phyloP scores from a whole-genome alignment of 371 early-diverging fungal species.

The Rhizopus sp. region DNA sequence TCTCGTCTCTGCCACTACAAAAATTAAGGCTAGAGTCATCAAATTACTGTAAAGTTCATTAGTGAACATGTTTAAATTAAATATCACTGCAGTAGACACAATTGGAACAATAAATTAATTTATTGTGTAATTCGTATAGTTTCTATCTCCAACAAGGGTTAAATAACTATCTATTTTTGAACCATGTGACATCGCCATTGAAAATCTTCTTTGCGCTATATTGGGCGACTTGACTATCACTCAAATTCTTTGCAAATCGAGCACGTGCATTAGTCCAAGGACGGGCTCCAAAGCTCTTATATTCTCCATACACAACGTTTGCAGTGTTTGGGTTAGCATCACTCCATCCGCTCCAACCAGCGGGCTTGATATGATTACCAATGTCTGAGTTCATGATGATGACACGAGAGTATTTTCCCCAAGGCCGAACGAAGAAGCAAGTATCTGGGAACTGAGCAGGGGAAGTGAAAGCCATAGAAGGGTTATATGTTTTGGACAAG shows the following conservation, averaged over 20 bases:
- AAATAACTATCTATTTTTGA: too few species aligned
- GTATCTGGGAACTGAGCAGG: constrained; percentile 7
- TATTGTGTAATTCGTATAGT: too few species aligned
- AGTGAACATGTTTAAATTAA: too few species aligned
- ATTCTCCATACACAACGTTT: constrained; percentile 28
- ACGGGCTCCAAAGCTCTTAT: constrained; percentile 27
- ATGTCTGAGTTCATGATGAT: constrained; percentile 27
- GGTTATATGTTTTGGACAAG: constrained; percentile 8
- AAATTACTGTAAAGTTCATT: too few species aligned
- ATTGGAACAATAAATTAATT: too few species aligned
- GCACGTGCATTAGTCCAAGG: background rate
- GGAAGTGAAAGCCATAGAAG: constrained; percentile 11
- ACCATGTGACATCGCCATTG: too few species aligned
- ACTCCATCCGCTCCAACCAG: constrained; percentile 31
- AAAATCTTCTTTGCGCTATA: background rate
- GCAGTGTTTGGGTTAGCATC: constrained; percentile 7
- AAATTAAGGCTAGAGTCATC: too few species aligned
- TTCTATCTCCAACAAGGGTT: too few species aligned
- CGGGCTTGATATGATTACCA: constrained; percentile 19
- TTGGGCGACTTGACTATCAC: background rate
- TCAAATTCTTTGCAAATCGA: constrained; percentile 2
- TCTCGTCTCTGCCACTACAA: too few species aligned
- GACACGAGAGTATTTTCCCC: constrained; percentile 33
- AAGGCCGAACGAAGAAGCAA: constrained; percentile 30
- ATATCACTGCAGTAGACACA: too few species aligned